Evolutionary conservation across 139 green algal species (phyloP), one percentile per base, ranked within the genome.

Genomic region (Eudorina sp.): DNA sequence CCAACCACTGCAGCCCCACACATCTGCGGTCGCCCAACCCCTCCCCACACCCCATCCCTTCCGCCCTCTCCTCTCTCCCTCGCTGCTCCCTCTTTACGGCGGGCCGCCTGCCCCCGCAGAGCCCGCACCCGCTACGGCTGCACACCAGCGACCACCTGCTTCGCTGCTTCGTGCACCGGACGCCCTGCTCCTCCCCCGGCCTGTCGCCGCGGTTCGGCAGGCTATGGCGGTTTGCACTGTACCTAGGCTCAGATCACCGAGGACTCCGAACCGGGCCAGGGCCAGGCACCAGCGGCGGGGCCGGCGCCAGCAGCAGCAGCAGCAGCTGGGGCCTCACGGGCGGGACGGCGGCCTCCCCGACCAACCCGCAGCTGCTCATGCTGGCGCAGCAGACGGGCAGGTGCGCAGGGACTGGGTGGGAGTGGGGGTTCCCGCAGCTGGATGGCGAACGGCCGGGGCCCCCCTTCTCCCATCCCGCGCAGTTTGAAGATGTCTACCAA

Each of bases 161-260:
- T 3, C 60, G 80, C 60, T 86, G 80, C 80, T 86, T 76, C 80
- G 60, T 86, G 60, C 60, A 45, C 27, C 80, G 80, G 11, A 38
- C 41, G 29, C 38, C 60, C 38, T 16, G 62, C 77, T 3, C 53
- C 31, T 53, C 36, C 34, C 8, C 25, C 40, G 53, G 77, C 36
- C 36, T 76, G 29, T 45, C 60, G 18, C 80, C 80, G 41, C 80
- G 80, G 18, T 53, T 86, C 29, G 80, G 80, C n/a, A 40, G 80
- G 11, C 43, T 46, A 4, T 86, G 80, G 41, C 41, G 80, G n/a
- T 86, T 86, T 31, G 38, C 41, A 21, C 68, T 86, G 27, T 86
- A 86, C 60, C 58, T 77, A 55, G 78, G 55, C 2, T 41, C 78
- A 9, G 78, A 74, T 7, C 78, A 74, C 36, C 51, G 80, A 8